Conservation (phyloP, 2,329 filamentous ascomycete species). For the Dothistroma septosporum region DNA sequence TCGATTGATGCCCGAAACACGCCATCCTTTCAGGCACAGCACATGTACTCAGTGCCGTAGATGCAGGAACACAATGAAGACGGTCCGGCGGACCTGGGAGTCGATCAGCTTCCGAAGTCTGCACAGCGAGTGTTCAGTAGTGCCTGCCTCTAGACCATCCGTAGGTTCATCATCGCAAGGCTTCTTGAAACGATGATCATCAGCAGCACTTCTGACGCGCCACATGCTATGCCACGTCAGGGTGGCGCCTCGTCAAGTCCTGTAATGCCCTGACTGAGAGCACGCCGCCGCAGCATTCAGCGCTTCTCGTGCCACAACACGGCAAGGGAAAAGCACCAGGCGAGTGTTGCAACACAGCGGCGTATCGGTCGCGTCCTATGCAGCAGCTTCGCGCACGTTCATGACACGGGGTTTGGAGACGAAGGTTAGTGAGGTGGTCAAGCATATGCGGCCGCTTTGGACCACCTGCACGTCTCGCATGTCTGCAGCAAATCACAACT, state of each 20-base stretch:
- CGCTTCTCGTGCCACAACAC: neutral
- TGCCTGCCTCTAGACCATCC: neutral
- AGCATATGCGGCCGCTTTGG: neutral
- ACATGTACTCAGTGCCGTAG: neutral
- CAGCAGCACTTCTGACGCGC: neutral
- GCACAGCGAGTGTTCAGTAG: neutral
- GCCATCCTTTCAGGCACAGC: neutral
- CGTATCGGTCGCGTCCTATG: neutral
- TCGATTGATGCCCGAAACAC: neutral
- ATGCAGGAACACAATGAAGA: neutral
- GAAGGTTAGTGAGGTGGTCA: conserved; percentile 3
- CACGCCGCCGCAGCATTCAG: neutral
- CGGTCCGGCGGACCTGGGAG: neutral
- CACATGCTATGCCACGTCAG: neutral
- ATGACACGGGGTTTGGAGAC: neutral
- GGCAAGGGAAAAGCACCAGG: neutral
- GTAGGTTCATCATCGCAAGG: neutral
- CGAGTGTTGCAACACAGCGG: neutral
- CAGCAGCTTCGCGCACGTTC: neutral
- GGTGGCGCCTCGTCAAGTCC: neutral
- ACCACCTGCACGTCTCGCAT: neutral
- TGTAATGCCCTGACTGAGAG: neutral
- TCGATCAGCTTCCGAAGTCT: neutral
- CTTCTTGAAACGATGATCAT: neutral
- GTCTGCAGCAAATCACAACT: conserved; percentile 1